phyloP scores from a whole-genome alignment of 2,329 filamentous ascomycete species.

The Colletotrichum trifolii region DNA sequence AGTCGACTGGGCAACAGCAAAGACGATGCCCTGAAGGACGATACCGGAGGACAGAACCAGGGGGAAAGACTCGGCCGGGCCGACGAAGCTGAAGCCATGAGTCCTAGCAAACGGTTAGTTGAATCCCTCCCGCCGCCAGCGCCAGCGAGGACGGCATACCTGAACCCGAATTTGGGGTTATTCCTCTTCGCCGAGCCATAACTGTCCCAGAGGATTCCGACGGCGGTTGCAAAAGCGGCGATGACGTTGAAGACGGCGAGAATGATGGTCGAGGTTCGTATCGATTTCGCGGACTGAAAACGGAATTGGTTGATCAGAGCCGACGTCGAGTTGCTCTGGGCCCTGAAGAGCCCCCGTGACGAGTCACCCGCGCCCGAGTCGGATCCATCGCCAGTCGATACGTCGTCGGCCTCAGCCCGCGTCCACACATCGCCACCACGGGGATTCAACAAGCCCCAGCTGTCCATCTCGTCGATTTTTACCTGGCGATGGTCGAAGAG shows the following conservation, averaged over 20 bases:
- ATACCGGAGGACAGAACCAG: constrained; percentile 69
- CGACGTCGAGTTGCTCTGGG: constrained; percentile 51
- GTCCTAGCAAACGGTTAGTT: constrained; percentile 42
- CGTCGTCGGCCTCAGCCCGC: constrained; percentile 41
- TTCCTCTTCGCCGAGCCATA: constrained; percentile 58
- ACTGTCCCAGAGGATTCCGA: constrained; percentile 67
- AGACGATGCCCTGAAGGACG: constrained; percentile 66
- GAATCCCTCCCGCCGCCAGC: background rate
- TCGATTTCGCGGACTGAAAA: constrained; percentile 65
- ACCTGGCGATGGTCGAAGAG: constrained; percentile 38
- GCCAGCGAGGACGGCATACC: constrained; percentile 44
- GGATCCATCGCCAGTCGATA: constrained; percentile 37
- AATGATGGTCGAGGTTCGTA: constrained; percentile 71
- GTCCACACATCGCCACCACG: constrained; percentile 40
- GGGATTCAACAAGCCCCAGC: constrained; percentile 40
- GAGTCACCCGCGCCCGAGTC: constrained; percentile 41
- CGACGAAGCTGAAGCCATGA: constrained; percentile 56
- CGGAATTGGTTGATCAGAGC: constrained; percentile 62
- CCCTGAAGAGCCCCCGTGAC: constrained; percentile 43
- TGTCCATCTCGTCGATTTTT: constrained; percentile 38
- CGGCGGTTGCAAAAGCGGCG: constrained; percentile 65
- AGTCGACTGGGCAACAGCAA: constrained; percentile 66
- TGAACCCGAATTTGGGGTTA: constrained; percentile 53
- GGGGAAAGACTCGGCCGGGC: constrained; percentile 62
- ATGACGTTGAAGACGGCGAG: constrained; percentile 70